Conservation (phyloP, 2,329 filamentous ascomycete genomes). For the Domatiomyces globalis region DNA sequence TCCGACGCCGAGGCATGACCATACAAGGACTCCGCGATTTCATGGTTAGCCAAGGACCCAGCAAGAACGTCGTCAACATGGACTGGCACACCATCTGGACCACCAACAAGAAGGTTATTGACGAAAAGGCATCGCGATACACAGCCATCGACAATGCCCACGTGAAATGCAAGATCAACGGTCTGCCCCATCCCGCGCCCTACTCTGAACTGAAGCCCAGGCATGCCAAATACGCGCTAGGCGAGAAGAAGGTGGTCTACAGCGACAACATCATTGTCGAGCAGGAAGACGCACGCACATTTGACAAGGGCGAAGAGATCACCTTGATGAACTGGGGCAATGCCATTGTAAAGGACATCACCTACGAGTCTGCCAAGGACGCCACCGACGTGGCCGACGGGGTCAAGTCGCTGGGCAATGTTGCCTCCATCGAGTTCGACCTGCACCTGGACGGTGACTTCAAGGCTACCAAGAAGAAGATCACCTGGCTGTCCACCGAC, state of each 20-base stretch:
- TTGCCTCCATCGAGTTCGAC: constrained; percentile 57
- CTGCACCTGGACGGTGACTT: constrained; percentile 75
- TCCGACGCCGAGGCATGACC: constrained; percentile 36
- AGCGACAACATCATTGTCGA: constrained; percentile 21
- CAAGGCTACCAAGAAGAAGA: constrained; percentile 78
- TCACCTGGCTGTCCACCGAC: constrained; percentile 68
- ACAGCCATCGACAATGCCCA: constrained; percentile 21
- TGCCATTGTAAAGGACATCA: constrained; percentile 17
- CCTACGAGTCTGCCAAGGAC: constrained; percentile 10
- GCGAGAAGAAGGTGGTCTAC: constrained; percentile 23
- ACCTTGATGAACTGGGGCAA: constrained; percentile 25
- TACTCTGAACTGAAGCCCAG: constrained; percentile 21
- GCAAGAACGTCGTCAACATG: constrained; percentile 35
- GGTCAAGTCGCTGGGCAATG: constrained; percentile 29
- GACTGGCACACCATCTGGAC: constrained; percentile 38
- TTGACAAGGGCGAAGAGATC: constrained; percentile 22
- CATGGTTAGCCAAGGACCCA: constrained; percentile 37
- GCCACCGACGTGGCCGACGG: constrained; percentile 12
- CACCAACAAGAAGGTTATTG: constrained; percentile 67
- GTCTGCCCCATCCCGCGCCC: constrained; percentile 40
- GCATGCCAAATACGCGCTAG: constrained; percentile 23
- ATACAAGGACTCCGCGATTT: constrained; percentile 36
- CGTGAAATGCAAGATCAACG: constrained; percentile 36
- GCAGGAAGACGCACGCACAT: constrained; percentile 22
- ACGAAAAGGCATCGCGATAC: constrained; percentile 37